Percentiles rank a stretch among this genome's conserved stretches.
phyloP scores from a whole-genome alignment of 2,329 filamentous ascomycete species.

The Simplicillium sp. region DNA sequence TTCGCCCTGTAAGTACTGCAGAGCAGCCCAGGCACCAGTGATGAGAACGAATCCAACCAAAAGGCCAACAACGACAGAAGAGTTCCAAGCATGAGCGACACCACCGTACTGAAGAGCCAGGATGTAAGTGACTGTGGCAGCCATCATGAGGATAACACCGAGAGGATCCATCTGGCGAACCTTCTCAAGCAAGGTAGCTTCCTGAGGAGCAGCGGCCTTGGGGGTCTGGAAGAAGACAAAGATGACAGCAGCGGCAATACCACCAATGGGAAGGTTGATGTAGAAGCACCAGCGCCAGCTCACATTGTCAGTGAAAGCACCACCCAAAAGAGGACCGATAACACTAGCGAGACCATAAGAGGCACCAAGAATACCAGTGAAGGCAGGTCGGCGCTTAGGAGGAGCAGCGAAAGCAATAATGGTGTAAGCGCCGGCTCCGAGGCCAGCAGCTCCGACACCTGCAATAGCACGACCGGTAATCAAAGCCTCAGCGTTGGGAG shows the following conservation, averaged over 20 bases:
- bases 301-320: constrained; percentile 15
- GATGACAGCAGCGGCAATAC: constrained; percentile 15
- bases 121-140: constrained; percentile 25
- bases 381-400: constrained; percentile 12
- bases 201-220: constrained; percentile 19
- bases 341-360: constrained; percentile 15
- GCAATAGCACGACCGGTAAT: constrained; percentile 37
- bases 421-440: constrained; percentile 34
- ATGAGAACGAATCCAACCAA: constrained; percentile 21
- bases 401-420: constrained; percentile 28
- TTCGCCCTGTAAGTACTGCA: constrained; percentile 28
- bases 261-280: constrained; percentile 21
- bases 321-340: constrained; percentile 15
- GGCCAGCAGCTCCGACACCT: constrained; percentile 29
- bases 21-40: constrained; percentile 18
- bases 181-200: constrained; percentile 25
- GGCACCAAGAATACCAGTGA: constrained; percentile 15
- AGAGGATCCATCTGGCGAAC: constrained; percentile 31
- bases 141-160: constrained; percentile 30
- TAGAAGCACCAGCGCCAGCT: constrained; percentile 20
- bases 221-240: constrained; percentile 27
- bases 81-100: constrained; percentile 25
- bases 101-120: constrained; percentile 34
- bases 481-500: constrained; percentile 27
- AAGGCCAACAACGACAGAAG: constrained; percentile 23